Conservation (phyloP, 306 rosid genomes). For the Vigna reflexopilosa region DNA sequence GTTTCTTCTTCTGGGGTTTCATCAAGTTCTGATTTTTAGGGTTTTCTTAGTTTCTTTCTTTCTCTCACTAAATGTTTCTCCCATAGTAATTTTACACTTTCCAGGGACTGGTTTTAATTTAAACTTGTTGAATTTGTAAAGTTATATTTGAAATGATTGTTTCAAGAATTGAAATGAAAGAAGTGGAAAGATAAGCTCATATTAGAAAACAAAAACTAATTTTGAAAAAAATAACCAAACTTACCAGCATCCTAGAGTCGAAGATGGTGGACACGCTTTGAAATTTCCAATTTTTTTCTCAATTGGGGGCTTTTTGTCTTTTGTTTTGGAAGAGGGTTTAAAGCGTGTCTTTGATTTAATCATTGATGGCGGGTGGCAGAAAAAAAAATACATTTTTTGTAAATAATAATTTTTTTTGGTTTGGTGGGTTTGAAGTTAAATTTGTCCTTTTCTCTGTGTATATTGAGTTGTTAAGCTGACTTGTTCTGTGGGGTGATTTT, state of each 20-base stretch:
- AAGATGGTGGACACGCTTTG: constrained; percentile 1
- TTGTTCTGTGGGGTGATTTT: constrained; percentile 7
- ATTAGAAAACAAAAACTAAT: neutral
- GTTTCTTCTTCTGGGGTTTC: neutral
- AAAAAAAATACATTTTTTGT: neutral
- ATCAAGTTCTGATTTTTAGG: neutral
- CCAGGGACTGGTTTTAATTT: neutral
- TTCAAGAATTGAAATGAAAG: neutral
- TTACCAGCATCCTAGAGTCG: neutral
- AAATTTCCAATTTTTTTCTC: constrained; percentile 2
- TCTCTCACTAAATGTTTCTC: neutral
- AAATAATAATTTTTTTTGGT: neutral
- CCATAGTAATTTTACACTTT: neutral
- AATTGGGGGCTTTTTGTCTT: constrained; percentile 32
- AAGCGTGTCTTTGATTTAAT: constrained; percentile 8
- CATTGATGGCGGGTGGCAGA: constrained; percentile 12
- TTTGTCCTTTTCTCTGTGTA: neutral
- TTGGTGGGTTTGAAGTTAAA: neutral
- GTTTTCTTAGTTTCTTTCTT: neutral
- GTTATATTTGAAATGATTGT: neutral
- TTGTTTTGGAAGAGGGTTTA: neutral
- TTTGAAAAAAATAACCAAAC: neutral
- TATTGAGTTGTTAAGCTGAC: constrained; percentile 36
- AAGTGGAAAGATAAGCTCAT: neutral
- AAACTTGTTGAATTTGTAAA: no score